Evolutionary conservation across 179 eudicot genomes (phyloP).

Genomic region (Sideroxylon spinosum): DNA sequence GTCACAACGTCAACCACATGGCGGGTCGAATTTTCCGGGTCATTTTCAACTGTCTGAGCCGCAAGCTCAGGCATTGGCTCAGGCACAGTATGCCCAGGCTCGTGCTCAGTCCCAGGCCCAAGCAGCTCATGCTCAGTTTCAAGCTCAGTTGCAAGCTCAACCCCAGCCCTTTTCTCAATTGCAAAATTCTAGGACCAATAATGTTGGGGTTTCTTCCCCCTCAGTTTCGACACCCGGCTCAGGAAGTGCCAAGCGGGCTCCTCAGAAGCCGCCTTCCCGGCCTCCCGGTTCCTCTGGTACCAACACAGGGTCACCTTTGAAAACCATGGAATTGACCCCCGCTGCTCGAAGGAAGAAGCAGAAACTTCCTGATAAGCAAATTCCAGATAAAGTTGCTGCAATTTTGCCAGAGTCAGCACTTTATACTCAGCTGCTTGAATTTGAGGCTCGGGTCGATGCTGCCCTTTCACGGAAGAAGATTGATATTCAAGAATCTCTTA

Average conservation of each 20-base stretch:
- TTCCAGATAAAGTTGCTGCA: conserved; percentile 62
- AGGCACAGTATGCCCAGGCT: conserved; percentile 29
- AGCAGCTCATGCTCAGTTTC: conserved; percentile 34
- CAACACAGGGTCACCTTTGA: conserved; percentile 46
- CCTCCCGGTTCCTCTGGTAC: conserved; percentile 36
- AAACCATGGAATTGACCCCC: conserved; percentile 79
- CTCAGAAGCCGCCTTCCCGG: conserved; percentile 49
- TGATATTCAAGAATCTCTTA: conserved; percentile 57
- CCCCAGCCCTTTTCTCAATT: conserved; percentile 26
- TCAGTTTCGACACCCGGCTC: conserved; percentile 33
- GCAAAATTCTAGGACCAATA: conserved; percentile 21
- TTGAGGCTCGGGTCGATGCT: conserved; percentile 71
- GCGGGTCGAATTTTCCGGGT: conserved; percentile 34
- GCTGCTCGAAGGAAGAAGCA: conserved; percentile 75
- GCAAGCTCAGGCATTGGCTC: conserved; percentile 40
- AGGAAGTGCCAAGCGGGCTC: conserved; percentile 34
- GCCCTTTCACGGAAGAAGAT: conserved; percentile 62
- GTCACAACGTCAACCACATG: conserved; percentile 33
- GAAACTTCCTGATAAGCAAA: conserved; percentile 51
- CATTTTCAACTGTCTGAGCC: conserved; percentile 40
- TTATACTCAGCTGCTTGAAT: conserved; percentile 64
- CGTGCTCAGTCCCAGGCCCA: conserved; percentile 38
- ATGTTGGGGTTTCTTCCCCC: conserved; percentile 36
- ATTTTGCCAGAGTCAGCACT: conserved; percentile 76
- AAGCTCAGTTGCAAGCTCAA: conserved; percentile 34